A percentile compares a stretch with the other conserved stretches of the same genome.
Evolutionary conservation across 2,329 filamentous ascomycete genomes (phyloP).

Genomic region (Fusarium sp.): DNA sequence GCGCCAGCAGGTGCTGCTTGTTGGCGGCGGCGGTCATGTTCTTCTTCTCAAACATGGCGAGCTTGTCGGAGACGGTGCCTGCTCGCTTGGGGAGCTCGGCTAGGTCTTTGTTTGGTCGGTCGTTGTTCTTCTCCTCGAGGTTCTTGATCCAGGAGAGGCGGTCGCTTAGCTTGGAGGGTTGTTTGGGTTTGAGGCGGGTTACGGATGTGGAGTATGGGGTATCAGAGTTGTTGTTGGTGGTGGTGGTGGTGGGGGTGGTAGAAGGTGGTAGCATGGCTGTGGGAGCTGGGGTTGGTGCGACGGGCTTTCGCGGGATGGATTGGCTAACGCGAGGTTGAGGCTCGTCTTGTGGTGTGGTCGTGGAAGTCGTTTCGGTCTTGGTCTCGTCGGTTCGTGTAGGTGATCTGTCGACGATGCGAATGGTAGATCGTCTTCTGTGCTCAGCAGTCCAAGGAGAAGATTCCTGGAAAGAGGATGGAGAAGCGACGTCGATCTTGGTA

Average conservation of each 20-base stretch:
- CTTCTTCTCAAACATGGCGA: slow-evolving; percentile 30
- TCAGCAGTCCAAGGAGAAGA: slow-evolving; percentile 5
- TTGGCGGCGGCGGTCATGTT: background rate
- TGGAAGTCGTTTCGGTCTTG: slow-evolving; percentile 2
- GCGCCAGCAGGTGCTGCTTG: background rate
- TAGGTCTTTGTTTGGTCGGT: slow-evolving; percentile 12
- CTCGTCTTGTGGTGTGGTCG: background rate
- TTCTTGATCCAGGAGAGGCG: slow-evolving; percentile 23
- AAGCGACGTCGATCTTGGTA: background rate
- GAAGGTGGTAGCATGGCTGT: background rate
- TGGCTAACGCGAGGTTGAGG: background rate
- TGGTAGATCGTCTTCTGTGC: slow-evolving; percentile 1
- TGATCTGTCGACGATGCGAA: slow-evolving; percentile 1
- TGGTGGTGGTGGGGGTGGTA: background rate
- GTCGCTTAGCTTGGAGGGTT: slow-evolving; percentile 10
- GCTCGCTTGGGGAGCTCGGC: slow-evolving; percentile 11
- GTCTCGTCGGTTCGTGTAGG: slow-evolving; percentile 2
- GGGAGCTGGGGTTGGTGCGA: background rate
- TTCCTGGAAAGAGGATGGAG: slow-evolving; percentile 4
- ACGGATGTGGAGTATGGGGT: background rate
- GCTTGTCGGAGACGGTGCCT: slow-evolving; percentile 24
- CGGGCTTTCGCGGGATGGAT: background rate
- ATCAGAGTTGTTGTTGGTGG: background rate
- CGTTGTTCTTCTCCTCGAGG: slow-evolving; percentile 12
- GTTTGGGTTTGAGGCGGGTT: slow-evolving; percentile 7